Conservation (phyloP, 1,139 yeast genomes). For the Yarrowia galli region DNA sequence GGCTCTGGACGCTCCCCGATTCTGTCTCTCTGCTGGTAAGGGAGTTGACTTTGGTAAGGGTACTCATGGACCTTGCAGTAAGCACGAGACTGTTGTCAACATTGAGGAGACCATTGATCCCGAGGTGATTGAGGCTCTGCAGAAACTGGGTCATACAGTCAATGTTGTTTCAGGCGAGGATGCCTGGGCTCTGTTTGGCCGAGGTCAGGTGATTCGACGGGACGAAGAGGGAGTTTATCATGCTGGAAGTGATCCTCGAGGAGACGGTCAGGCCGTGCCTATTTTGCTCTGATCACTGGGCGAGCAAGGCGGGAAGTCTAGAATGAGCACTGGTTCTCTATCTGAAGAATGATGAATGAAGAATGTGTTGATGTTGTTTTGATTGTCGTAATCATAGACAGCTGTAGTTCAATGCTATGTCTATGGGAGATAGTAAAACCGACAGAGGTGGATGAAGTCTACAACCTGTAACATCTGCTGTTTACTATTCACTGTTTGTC, state of each 20-base stretch:
- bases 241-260: conserved; percentile 80
- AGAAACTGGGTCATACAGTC: conserved; percentile 65
- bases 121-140: conserved; percentile 56
- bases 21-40: conserved; percentile 64
- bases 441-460: no score
- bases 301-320: background rate
- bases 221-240: conserved; percentile 59
- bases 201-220: conserved; percentile 74
- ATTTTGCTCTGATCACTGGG: background rate
- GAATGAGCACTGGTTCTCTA: no score
- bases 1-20: conserved; percentile 77
- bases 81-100: conserved; percentile 63
- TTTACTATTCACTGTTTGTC: no score
- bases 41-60: conserved; percentile 63
- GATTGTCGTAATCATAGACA: no score
- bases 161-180: conserved; percentile 56
- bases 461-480: no score
- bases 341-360: no score
- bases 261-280: conserved; percentile 81
- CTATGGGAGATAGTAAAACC: no score
- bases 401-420: no score
- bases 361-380: no score
- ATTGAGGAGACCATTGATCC: conserved; percentile 69
- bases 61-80: conserved; percentile 70
- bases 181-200: conserved; percentile 60